phyloP scores from a whole-genome alignment of 129 eudicot genomes.

The Escallonia rubra region DNA sequence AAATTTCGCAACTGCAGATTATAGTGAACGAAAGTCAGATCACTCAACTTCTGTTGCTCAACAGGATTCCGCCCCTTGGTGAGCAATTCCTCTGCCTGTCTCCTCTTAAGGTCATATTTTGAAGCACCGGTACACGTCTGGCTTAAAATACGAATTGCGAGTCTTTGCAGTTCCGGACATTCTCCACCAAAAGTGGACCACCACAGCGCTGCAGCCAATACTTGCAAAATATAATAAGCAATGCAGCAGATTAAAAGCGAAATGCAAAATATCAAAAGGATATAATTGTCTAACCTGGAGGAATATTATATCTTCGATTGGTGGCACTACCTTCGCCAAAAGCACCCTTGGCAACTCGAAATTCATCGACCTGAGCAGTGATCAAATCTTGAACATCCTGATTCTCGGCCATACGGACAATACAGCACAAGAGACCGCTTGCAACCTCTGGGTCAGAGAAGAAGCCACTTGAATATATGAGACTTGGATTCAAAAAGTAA shows the following conservation, averaged over 20 bases:
- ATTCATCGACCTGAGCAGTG: not conserved
- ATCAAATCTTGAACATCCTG: not conserved
- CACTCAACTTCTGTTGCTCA: conserved; percentile 18
- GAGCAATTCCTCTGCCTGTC: conserved; percentile 24
- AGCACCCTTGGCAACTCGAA: not conserved
- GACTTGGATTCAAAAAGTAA: conserved; percentile 33
- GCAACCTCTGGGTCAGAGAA: conserved; percentile 28
- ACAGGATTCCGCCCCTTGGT: conserved; percentile 8
- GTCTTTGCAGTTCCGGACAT: conserved; percentile 30
- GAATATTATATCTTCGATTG: not conserved
- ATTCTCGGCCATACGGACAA: conserved; percentile 12
- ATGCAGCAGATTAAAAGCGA: too few species aligned
- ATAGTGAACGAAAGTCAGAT: conserved; percentile 20
- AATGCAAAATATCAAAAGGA: not conserved
- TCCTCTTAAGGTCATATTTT: conserved; percentile 23
- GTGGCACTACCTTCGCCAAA: not conserved
- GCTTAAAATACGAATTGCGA: conserved; percentile 29
- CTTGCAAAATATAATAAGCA: too few species aligned
- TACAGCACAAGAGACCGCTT: conserved; percentile 20
- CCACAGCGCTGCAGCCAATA: conserved; percentile 20
- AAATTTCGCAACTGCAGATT: conserved; percentile 20
- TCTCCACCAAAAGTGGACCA: conserved; percentile 26
- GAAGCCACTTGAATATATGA: conserved; percentile 22
- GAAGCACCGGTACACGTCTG: conserved; percentile 34
- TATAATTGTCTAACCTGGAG: conserved; percentile 4